These are phyloP conservation scores for Debaryomyces coudertii DNA, from an alignment of 1,139 yeast species.

Conservation along the genomic window DNA sequence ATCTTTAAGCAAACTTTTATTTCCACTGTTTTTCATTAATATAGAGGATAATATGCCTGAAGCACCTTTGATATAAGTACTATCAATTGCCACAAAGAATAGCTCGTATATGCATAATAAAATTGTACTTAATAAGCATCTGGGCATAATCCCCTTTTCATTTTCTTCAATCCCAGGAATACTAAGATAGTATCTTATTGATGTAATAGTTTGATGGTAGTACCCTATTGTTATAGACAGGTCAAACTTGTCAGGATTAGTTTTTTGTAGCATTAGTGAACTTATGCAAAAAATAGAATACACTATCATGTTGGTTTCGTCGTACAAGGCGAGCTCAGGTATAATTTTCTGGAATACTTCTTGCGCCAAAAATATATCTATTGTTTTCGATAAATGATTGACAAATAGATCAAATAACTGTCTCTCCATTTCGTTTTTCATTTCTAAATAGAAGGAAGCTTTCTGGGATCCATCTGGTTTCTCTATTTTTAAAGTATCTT, in stretches of 20 bases:
- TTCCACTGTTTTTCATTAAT: conserved; percentile 23
- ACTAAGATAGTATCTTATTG: conserved; percentile 34
- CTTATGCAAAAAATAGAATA: conserved; percentile 41
- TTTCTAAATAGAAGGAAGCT: conserved; percentile 17
- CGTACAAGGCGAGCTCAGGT: conserved; percentile 40
- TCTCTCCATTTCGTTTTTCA: conserved; percentile 30
- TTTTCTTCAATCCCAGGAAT: conserved; percentile 27
- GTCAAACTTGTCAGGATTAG: conserved; percentile 31
- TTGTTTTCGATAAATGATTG: conserved; percentile 29
- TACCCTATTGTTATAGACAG: conserved; percentile 38
- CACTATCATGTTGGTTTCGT: conserved; percentile 41
- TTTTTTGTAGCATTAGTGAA: conserved; percentile 36
- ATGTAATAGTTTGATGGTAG: conserved; percentile 39
- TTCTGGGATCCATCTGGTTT: conserved; percentile 12
- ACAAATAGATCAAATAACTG: conserved; percentile 39
- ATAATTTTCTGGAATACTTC: conserved; percentile 35
- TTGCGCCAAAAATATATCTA: conserved; percentile 38
- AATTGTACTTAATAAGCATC: conserved; percentile 42
- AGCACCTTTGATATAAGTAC: conserved; percentile 42
- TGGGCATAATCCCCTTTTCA: conserved; percentile 33
- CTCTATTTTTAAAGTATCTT: conserved; percentile 24
- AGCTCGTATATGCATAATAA: conserved; percentile 44
- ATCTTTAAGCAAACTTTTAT: conserved; percentile 24
- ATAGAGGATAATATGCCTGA: conserved; percentile 34
- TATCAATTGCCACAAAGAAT: conserved; percentile 41